These are phyloP conservation scores for Magnusiomyces tetraspermus DNA, from an alignment of 1,139 yeast species.

Conservation along the genomic window DNA sequence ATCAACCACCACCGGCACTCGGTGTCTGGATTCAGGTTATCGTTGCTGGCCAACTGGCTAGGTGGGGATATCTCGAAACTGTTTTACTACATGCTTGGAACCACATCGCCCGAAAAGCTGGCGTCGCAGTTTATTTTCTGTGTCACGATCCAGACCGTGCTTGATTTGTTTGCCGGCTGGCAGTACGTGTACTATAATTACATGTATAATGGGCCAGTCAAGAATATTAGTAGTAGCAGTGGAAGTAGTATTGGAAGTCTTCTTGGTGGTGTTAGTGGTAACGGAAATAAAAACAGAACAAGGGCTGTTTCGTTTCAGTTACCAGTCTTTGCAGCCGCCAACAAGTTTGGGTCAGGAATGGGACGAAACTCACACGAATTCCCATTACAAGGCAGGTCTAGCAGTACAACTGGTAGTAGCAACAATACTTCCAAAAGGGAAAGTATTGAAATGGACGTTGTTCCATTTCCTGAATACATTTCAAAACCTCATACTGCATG, in stretches of 20 bases:
- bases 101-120: constrained; percentile 41
- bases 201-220: too few species aligned
- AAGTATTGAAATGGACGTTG: not conserved
- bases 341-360: not conserved
- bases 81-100: constrained; percentile 61
- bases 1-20: constrained; percentile 58
- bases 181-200: constrained; percentile 53
- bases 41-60: constrained; percentile 72
- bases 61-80: constrained; percentile 80
- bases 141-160: constrained; percentile 68
- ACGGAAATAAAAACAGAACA: too few species aligned
- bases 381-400: too few species aligned
- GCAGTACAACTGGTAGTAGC: too few species aligned
- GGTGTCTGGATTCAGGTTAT: constrained; percentile 67
- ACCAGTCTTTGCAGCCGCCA: not conserved
- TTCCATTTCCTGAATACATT: not conserved
- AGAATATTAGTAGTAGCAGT: too few species aligned
- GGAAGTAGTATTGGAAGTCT: too few species aligned
- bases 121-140: constrained; percentile 64
- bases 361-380: too few species aligned
- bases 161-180: constrained; percentile 66
- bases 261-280: too few species aligned
- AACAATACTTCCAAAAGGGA: too few species aligned
- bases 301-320: not conserved
- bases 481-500: not conserved